A percentile compares a stretch with the other conserved stretches of the same genome.
phyloP scores from a whole-genome alignment of 805 yeast species.

The Myxozyma udenii region DNA sequence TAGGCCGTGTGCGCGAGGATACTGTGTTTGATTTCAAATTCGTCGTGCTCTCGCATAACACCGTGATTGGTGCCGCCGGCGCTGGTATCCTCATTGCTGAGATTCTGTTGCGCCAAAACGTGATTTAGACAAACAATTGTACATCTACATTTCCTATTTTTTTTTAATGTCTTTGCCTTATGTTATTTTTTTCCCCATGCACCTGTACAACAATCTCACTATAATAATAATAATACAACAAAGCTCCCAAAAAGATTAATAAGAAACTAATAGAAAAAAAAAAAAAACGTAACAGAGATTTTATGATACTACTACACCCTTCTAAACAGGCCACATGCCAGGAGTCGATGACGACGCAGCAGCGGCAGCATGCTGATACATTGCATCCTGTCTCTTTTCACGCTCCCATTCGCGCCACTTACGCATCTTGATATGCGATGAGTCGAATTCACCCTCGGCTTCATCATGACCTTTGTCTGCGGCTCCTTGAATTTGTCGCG shows the following conservation, averaged over 20 bases:
- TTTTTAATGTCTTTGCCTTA: too few species aligned
- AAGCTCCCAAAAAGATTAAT: too few species aligned
- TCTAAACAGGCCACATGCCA: neutral
- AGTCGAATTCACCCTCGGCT: conserved; percentile 77
- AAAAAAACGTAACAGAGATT: too few species aligned
- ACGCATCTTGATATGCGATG: conserved; percentile 85
- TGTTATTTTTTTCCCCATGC: too few species aligned
- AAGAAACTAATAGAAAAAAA: too few species aligned
- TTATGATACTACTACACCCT: too few species aligned
- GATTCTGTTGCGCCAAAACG: conserved; percentile 69
- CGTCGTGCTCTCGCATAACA: conserved; percentile 97
- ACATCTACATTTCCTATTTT: neutral
- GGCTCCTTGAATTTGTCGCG: conserved; percentile 71
- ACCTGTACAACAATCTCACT: too few species aligned
- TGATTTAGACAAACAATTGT: too few species aligned
- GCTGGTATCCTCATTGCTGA: conserved; percentile 96
- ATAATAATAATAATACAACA: too few species aligned
- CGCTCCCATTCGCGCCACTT: conserved; percentile 93
- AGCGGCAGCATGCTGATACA: neutral
- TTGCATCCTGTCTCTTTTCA: conserved; percentile 39
- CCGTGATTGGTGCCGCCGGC: conserved; percentile 98
- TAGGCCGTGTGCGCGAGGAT: conserved; percentile 91
- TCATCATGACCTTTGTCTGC: conserved; percentile 62
- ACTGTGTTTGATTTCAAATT: conserved; percentile 91
- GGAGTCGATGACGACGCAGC: conserved; percentile 1